These are phyloP conservation scores for Corynascus novoguineensis DNA, from an alignment of 495 filamentous ascomycete species.

Conservation along the genomic window DNA sequence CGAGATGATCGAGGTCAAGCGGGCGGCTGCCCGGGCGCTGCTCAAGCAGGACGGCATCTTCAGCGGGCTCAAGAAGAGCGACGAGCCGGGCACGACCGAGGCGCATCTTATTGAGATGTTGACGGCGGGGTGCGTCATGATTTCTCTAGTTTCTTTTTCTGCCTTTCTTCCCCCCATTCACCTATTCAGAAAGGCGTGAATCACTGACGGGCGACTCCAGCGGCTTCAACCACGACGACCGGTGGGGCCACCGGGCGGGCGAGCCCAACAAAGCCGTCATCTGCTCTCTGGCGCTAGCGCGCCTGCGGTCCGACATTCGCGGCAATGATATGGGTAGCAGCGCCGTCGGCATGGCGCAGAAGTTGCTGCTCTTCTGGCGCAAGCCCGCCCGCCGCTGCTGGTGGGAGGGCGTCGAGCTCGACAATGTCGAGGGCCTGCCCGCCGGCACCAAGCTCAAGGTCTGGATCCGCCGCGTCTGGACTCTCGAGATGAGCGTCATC, in stretches of 20 bases:
- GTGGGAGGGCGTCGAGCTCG: constrained; percentile 98
- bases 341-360: constrained; percentile 96
- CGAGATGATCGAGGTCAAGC: constrained; percentile 96
- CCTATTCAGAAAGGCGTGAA: too few relatives aligned
- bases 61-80: constrained; percentile 86
- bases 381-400: constrained; percentile 95
- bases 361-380: constrained; percentile 95
- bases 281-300: constrained; percentile 88
- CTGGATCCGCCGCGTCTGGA: constrained; percentile 98
- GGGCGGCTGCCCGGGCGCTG: constrained; percentile 80
- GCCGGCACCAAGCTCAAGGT: constrained; percentile 84
- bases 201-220: constrained; percentile 40
- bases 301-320: constrained; percentile 85
- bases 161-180: neutral
- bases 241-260: constrained; percentile 90
- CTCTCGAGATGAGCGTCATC: constrained; percentile 97
- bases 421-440: constrained; percentile 74
- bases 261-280: constrained; percentile 98
- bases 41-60: constrained; percentile 94
- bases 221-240: constrained; percentile 92
- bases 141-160: constrained; percentile 8
- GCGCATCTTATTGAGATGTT: constrained; percentile 99
- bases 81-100: constrained; percentile 93
- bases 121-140: constrained; percentile 75
- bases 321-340: constrained; percentile 70